Conservation (phyloP, 2,329 filamentous ascomycete genomes). For the Aspergillus terreus region DNA sequence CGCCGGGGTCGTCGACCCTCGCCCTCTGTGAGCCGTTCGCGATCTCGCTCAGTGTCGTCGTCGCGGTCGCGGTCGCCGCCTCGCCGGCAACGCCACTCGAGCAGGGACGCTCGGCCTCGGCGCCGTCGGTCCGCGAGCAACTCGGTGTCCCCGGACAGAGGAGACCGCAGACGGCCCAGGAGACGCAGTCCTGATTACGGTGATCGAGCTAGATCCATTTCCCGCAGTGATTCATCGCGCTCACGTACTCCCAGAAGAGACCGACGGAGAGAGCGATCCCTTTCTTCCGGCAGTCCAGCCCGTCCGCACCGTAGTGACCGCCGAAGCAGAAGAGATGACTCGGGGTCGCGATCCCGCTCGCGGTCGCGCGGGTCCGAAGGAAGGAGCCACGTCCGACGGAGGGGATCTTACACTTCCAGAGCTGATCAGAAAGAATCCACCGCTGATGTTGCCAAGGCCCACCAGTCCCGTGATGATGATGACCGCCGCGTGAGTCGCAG, state of each 20-base stretch:
- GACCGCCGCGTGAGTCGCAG: slow-evolving; percentile 40
- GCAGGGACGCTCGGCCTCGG: slow-evolving; percentile 25
- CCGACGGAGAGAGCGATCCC: slow-evolving; percentile 38
- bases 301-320: slow-evolving; percentile 26
- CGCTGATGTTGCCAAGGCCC: slow-evolving; percentile 50
- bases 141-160: slow-evolving; percentile 39
- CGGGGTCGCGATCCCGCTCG: slow-evolving; percentile 34
- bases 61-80: slow-evolving; percentile 26
- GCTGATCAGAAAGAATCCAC: slow-evolving; percentile 40
- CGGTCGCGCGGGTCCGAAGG: slow-evolving; percentile 26
- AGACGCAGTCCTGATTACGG: slow-evolving; percentile 38
- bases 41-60: slow-evolving; percentile 28
- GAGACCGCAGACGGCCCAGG: slow-evolving; percentile 32
- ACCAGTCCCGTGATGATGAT: slow-evolving; percentile 34
- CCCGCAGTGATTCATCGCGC: slow-evolving; percentile 49
- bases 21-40: slow-evolving; percentile 30
- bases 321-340: slow-evolving; percentile 24
- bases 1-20: slow-evolving; percentile 38
- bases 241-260: slow-evolving; percentile 54
- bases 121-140: slow-evolving; percentile 31
- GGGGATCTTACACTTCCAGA: slow-evolving; percentile 43
- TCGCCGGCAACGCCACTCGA: slow-evolving; percentile 25
- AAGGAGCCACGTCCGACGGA: slow-evolving; percentile 32
- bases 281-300: slow-evolving; percentile 36
- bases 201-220: slow-evolving; percentile 48